Conservation (phyloP, 2,329 filamentous ascomycete genomes). For the Epichloe glyceriae region DNA sequence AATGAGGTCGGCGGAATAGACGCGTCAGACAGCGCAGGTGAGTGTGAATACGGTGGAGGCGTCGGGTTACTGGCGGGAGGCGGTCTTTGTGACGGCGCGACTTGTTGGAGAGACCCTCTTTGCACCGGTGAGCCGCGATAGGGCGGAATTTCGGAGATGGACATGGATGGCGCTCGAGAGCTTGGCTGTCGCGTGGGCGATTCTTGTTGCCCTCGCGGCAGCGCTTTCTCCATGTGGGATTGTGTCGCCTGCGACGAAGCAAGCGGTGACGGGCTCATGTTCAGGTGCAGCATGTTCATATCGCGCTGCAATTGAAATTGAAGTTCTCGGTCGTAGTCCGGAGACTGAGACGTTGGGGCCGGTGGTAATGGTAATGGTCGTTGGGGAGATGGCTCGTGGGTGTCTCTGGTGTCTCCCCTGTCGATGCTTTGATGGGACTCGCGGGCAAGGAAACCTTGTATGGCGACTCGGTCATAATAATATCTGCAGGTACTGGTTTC, state of each 20-base stretch:
- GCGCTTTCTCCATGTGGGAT: constrained; percentile 7
- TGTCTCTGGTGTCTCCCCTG: constrained; percentile 28
- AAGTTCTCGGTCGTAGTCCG: constrained; percentile 47
- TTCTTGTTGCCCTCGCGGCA: constrained; percentile 8
- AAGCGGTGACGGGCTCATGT: constrained; percentile 6
- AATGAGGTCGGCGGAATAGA: constrained; percentile 33
- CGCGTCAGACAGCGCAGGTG: constrained; percentile 18
- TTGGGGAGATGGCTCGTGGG: constrained; percentile 24
- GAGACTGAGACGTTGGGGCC: constrained; percentile 34
- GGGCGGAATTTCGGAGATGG: constrained; percentile 42
- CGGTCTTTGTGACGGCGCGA: constrained; percentile 10
- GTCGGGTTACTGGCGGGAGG: constrained; percentile 4
- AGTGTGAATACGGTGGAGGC: constrained; percentile 19
- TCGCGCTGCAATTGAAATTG: constrained; percentile 53
- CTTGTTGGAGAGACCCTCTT: constrained; percentile 19
- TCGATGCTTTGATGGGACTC: constrained; percentile 19
- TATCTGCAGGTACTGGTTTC: constrained; percentile 32
- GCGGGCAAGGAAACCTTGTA: constrained; percentile 47
- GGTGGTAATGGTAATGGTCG: constrained; percentile 36
- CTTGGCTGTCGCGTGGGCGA: constrained; percentile 8
- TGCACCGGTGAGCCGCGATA: constrained; percentile 29
- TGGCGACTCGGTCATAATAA: constrained; percentile 32
- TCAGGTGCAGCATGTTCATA: constrained; percentile 42
- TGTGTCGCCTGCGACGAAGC: constrained; percentile 1
- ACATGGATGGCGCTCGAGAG: constrained; percentile 28